A percentile compares a stretch with the other conserved stretches of the same genome.
Conservation (phyloP, 495 filamentous ascomycete species). For the Talaromyces nanjingensis region DNA sequence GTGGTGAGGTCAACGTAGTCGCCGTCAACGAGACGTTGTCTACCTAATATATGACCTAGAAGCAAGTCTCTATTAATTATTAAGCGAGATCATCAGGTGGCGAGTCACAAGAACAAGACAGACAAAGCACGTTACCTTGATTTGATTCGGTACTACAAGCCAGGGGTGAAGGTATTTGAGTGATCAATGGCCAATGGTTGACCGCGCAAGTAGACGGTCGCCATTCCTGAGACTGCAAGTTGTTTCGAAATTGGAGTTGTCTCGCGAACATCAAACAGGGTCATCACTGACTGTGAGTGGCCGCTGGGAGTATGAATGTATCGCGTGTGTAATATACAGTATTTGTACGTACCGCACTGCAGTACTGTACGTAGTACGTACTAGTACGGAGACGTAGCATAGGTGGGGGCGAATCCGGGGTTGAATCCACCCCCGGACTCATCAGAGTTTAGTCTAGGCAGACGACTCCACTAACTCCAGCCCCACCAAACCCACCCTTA, state of each 20-base stretch:
- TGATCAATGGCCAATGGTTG: background rate
- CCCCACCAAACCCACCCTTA: background rate
- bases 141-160: background rate
- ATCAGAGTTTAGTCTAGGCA: background rate
- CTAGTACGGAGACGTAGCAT: too few species aligned
- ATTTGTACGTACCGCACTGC: background rate
- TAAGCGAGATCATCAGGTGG: background rate
- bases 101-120: background rate
- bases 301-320: background rate
- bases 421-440: slow-evolving; percentile 7
- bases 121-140: background rate
- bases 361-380: background rate
- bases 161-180: background rate
- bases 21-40: background rate
- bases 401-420: background rate
- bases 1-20: background rate
- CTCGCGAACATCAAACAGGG: background rate
- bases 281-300: too few species aligned
- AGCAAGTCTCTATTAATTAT: background rate
- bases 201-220: background rate
- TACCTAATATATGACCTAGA: background rate
- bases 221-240: background rate
- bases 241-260: background rate
- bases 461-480: slow-evolving; percentile 1
- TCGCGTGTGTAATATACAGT: too few species aligned